Base-by-base conservation (phyloP, 2,329 filamentous ascomycete genomes). In the Aspergillus ochraceus region DNA sequence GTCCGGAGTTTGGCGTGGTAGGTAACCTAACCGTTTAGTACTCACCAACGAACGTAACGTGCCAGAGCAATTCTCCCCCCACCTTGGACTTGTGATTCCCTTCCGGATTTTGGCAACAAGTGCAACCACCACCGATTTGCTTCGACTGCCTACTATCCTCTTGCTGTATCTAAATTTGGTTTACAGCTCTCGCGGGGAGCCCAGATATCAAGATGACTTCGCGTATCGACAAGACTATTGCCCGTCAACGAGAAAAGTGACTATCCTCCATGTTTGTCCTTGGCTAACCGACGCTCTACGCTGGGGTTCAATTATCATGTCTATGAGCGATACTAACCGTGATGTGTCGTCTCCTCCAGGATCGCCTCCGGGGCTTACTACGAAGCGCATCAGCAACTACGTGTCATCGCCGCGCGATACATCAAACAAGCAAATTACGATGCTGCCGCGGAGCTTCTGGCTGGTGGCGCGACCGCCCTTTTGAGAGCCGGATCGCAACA, bases 321-420 rank as follows among this genome's bases (percentile, higher is more conserved):
- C 39, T 20, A 49, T 22, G 24, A 17, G 24, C 46, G 29, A 45
- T 60, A 24, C 64, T 69, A 60, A 70, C 59, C 47, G 60, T 50
- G 59, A 59, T 55, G 19, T 55, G 50, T 50, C 60, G 24, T 39
- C 51, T 62, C 57, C 26, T 59, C 4, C 69, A 91, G 92, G 77
- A 97, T 97, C 77, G 83, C 87, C 67, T 92, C 96, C 77, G 94
- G 93, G 71, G 89, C 95, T 75, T 97, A 87, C 84, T 99, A 99
- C 81, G 95, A 99, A 84, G 95, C 95, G 60, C 94, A 98, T 80
- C 95, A 99, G 78, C 95, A 99, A 81, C 91, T 97, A 66, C 92
- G 95, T 64, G 93, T 97, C 57, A 94, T 97, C 68, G 93, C 93
- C 62, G 90, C 92, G 45, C 92, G 96, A 59, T 96, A 99, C 80